These are phyloP conservation scores for Bacterosira constricta DNA, from an alignment of 108 stramenopile genomes.

Conservation along the genomic window DNA sequence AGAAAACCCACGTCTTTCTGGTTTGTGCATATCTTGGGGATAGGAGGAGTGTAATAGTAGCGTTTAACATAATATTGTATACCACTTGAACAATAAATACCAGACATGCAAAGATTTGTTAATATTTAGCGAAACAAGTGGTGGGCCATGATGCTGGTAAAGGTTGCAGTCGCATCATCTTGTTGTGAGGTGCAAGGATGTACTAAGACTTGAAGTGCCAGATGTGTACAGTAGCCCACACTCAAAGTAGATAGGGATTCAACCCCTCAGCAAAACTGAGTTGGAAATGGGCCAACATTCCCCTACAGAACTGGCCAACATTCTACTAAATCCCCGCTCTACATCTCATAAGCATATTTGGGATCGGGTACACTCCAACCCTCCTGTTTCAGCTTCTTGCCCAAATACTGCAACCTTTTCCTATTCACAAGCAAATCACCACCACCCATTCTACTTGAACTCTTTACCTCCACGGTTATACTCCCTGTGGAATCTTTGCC, in stretches of 20 bases:
- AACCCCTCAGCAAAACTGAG: background rate
- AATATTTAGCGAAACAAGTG: too few species aligned
- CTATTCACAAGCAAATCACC: constrained; percentile 41
- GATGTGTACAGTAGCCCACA: too few species aligned
- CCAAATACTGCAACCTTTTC: constrained; percentile 32
- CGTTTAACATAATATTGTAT: background rate
- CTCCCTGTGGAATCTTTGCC: constrained; percentile 11
- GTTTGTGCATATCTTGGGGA: background rate
- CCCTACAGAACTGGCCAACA: too few species aligned
- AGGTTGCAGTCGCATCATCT: background rate
- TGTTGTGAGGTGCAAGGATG: too few species aligned
- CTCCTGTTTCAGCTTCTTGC: constrained; percentile 13
- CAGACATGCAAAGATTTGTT: background rate
- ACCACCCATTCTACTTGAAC: constrained; percentile 24
- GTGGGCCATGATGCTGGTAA: background rate
- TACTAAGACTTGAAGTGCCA: too few species aligned
- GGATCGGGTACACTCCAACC: constrained; percentile 32
- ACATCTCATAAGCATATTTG: constrained; percentile 24
- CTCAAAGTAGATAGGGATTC: background rate
- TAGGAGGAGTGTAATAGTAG: background rate
- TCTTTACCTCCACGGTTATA: constrained; percentile 19
- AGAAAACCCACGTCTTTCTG: background rate
- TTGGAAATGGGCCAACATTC: background rate
- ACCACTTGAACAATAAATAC: background rate
- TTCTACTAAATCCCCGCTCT: background rate